Evolutionary conservation across 2,329 filamentous ascomycete genomes (phyloP).

Genomic region (Endoconidiophora polonica): DNA sequence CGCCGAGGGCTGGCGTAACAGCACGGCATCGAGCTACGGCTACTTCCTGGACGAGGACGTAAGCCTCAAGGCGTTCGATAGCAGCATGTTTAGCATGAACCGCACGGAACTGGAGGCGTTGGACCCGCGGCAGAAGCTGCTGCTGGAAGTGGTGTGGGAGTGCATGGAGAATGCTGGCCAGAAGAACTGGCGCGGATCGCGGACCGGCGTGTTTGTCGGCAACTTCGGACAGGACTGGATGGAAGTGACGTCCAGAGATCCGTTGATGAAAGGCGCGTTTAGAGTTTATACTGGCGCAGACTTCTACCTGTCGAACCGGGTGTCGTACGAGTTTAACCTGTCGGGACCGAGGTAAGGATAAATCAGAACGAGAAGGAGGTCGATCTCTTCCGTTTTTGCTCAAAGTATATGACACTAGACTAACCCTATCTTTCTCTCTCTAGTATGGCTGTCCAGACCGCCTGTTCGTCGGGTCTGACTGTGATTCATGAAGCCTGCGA

Average conservation of each 20-base stretch:
- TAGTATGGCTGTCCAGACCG: conserved; percentile 20
- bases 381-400: no score
- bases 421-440: no score
- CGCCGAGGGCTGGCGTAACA: conserved; percentile 17
- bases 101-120: conserved; percentile 15
- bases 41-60: conserved; percentile 19
- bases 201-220: conserved; percentile 19
- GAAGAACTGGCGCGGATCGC: conserved; percentile 11
- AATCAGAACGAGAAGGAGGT: no score
- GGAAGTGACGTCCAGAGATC: conserved; percentile 21
- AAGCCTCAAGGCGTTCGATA: conserved; percentile 17
- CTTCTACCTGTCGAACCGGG: conserved; percentile 18
- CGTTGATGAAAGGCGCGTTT: conserved; percentile 13
- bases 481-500: conserved; percentile 21
- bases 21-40: not conserved
- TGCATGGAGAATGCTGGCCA: conserved; percentile 20
- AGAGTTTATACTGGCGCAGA: conserved; percentile 14
- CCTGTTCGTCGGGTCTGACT: conserved; percentile 21
- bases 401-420: no score
- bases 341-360: conserved; percentile 18
- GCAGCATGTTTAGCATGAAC: conserved; percentile 15
- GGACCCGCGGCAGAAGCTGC: conserved; percentile 18
- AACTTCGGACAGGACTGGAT: conserved; percentile 17
- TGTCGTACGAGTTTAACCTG: conserved; percentile 22
- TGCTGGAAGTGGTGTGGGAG: conserved; percentile 18